These are phyloP conservation scores for Naganishia antarctica DNA, from an alignment of 768 basidiomycete genomes.

Conservation along the genomic window DNA sequence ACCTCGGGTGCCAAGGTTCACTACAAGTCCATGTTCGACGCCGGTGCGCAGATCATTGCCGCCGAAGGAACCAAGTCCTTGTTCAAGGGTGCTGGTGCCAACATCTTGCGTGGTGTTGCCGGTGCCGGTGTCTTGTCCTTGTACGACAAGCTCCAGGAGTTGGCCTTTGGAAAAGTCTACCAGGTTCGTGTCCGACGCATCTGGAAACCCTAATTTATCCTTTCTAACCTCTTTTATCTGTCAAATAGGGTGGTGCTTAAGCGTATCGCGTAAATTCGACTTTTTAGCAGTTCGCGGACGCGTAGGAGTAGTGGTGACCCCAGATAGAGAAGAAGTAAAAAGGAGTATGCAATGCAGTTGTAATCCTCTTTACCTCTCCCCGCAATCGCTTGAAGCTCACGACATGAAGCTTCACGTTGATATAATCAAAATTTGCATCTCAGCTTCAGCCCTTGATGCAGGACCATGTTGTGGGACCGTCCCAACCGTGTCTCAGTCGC, in stretches of 20 bases:
- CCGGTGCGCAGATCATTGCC: slow-evolving; percentile 83
- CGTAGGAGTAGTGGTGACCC: slow-evolving; percentile 1
- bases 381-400: slow-evolving; percentile 2
- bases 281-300: not conserved
- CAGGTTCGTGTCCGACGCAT: slow-evolving; percentile 58
- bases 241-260: slow-evolving; percentile 13
- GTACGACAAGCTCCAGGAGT: slow-evolving; percentile 96
- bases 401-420: slow-evolving; percentile 12
- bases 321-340: slow-evolving; percentile 20
- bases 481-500: too few species aligned
- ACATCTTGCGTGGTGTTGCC: slow-evolving; percentile 95
- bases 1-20: slow-evolving; percentile 89
- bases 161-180: slow-evolving; percentile 98
- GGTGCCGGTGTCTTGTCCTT: slow-evolving; percentile 99
- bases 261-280: not conserved
- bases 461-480: too few species aligned
- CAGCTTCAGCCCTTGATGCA: too few species aligned
- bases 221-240: not conserved
- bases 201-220: slow-evolving; percentile 51
- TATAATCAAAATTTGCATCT: slow-evolving; percentile 22
- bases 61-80: slow-evolving; percentile 94
- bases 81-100: slow-evolving; percentile 97
- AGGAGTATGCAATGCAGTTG: slow-evolving; percentile 21
- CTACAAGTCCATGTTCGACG: slow-evolving; percentile 99
- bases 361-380: slow-evolving; percentile 23